Evolutionary conservation across 345 rosid species (phyloP).

Genomic region (Bruguiera sexangula): DNA sequence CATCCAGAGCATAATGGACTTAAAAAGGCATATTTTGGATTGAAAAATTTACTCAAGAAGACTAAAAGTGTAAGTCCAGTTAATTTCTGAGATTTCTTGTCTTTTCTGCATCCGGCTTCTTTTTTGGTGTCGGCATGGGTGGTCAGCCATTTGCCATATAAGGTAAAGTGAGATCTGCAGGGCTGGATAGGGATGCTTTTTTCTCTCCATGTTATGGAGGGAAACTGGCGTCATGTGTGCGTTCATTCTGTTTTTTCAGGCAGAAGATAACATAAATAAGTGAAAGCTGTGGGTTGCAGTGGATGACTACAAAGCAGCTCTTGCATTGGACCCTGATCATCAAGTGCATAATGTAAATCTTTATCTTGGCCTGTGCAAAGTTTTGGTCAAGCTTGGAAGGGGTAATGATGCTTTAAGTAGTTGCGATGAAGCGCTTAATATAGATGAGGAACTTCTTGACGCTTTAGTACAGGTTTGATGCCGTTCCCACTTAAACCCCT

Average conservation of each 20-base stretch:
- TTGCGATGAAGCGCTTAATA: constrained; percentile 76
- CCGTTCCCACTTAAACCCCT: background rate
- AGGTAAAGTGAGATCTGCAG: background rate
- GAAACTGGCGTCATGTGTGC: background rate
- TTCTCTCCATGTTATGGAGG: background rate
- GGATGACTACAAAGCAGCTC: constrained; percentile 82
- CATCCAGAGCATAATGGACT: constrained; percentile 94
- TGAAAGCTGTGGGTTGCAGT: constrained; percentile 87
- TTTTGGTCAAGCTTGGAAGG: constrained; percentile 87
- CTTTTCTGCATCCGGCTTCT: constrained; percentile 1
- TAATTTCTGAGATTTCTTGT: constrained; percentile 9
- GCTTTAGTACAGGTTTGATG: constrained; percentile 79
- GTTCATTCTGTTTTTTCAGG: constrained; percentile 44
- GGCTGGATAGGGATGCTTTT: background rate
- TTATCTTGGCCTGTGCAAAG: constrained; percentile 86
- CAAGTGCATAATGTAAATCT: constrained; percentile 81
- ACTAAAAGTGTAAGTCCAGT: constrained; percentile 70
- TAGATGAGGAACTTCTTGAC: constrained; percentile 74
- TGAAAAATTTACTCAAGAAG: constrained; percentile 91
- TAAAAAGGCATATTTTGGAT: constrained; percentile 92
- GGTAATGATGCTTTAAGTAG: constrained; percentile 87
- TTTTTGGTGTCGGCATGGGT: too few relatives aligned
- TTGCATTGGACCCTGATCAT: constrained; percentile 85
- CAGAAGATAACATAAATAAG: constrained; percentile 81
- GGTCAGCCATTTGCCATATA: too few relatives aligned